Evolutionary conservation across 345 rosid species (phyloP), one percentile per base, ranked within the genome.

Genomic region (Citrus hindsii): DNA sequence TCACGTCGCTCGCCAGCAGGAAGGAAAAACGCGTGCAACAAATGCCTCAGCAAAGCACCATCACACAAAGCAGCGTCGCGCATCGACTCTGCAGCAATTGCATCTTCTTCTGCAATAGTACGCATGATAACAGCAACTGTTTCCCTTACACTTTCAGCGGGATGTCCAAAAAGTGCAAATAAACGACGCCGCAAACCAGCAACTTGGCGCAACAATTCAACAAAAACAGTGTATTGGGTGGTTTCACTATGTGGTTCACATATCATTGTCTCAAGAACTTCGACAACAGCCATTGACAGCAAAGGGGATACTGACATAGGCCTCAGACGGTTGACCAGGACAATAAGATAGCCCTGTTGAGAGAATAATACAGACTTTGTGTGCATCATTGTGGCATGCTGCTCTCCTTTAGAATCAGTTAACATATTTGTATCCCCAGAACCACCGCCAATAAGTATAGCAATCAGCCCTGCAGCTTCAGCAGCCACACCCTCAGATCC

Each of bases 61-160:
- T 96, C 99, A 9, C 99, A 98, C 80, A 94, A 83, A 81, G 99
- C 98, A 85, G 99, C 98, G 84, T 94, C 98, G 25, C 99, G 93
- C 99, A 96, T 94, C 60, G 97, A 92, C 85, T 96, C 99, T 37
- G 99, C 99, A 13, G 99, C 99, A 87, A 96, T 92, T 83, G 99
- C 99, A 90, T 96, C 99, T 87, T 96, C 99, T 86, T 96, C 99
- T 22, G 99, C 99, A 82, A 96, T 96, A 19, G 99, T 90, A 70
- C 99, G 97, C 99, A 96, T 96, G 80, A 96, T 89, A 42, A 96
- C 95, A 67, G 98, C 99, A 76, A 96, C 92, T 75, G 89, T 91
- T 91, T 94, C 99, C 88, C 97, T 92, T 53, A 92, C 91, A 83
- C 97, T 96, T 89, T 96, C 99, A 37, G 98, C 98, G 77, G 99